Evolutionary conservation across 129 eudicot species (phyloP).

Genomic region (Centrapalus pauciflorus): DNA sequence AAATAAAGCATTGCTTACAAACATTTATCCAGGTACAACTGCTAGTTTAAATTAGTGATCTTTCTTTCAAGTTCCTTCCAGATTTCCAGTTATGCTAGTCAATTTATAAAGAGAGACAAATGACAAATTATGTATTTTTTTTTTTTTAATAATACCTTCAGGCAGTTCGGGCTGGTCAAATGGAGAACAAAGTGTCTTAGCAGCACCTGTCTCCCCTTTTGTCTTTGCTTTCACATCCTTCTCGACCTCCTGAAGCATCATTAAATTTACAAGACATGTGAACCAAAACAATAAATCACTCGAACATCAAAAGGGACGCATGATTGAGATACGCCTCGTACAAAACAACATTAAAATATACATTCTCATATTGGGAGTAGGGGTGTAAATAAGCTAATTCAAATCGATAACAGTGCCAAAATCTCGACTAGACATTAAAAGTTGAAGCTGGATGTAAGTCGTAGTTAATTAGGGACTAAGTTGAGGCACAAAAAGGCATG

Average conservation of each 20-base stretch:
- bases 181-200: slow-evolving; percentile 68
- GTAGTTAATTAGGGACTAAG: too few relatives aligned
- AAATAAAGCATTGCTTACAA: background rate
- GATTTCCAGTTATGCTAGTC: too few relatives aligned
- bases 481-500: too few relatives aligned
- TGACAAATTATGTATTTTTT: too few relatives aligned
- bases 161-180: slow-evolving; percentile 72
- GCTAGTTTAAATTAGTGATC: too few relatives aligned
- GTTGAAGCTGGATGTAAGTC: too few relatives aligned
- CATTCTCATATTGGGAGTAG: background rate
- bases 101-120: too few relatives aligned
- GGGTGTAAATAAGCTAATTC: too few relatives aligned
- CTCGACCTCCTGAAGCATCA: slow-evolving; percentile 56
- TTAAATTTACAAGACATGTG: background rate
- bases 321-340: background rate
- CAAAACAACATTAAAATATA: background rate
- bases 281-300: background rate
- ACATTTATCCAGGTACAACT: too few relatives aligned
- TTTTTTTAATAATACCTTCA: slow-evolving; percentile 40
- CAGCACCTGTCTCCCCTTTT: slow-evolving; percentile 84
- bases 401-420: too few relatives aligned
- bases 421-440: too few relatives aligned
- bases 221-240: slow-evolving; percentile 71
- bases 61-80: too few relatives aligned
- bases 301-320: background rate